These are phyloP conservation scores for Scenedesmus sp. DNA, from an alignment of 163 green algal species.

Conservation along the genomic window DNA sequence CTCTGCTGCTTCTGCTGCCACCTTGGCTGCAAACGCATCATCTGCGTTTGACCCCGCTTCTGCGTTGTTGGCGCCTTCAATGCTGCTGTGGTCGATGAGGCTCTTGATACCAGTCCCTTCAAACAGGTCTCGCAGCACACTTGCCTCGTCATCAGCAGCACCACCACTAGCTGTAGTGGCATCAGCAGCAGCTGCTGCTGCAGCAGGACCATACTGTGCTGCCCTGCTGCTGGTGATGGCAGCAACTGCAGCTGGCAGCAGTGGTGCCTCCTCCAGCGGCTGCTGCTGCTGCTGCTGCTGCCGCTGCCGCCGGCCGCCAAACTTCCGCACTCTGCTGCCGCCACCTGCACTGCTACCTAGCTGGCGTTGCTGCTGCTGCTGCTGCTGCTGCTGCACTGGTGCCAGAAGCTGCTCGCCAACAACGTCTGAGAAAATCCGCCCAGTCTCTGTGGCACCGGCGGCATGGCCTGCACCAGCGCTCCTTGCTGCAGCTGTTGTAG, in stretches of 20 bases:
- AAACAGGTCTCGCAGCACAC: constrained; percentile 83
- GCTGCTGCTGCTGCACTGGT: constrained; percentile 8
- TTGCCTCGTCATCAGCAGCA: constrained; percentile 69
- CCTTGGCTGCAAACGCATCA: constrained; percentile 77
- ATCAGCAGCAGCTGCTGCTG: constrained; percentile 22
- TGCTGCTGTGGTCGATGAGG: constrained; percentile 87
- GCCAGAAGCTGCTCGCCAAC: constrained; percentile 36
- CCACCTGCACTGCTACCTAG: not conserved
- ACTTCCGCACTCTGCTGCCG: not conserved
- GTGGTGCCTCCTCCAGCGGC: not conserved
- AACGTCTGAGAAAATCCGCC: constrained; percentile 80
- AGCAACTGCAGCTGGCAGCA: not conserved
- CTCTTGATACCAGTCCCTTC: constrained; percentile 77
- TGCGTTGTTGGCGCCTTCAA: constrained; percentile 85
- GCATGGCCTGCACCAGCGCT: constrained; percentile 30
- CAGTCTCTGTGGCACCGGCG: constrained; percentile 80
- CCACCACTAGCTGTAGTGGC: not conserved
- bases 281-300: too few species aligned
- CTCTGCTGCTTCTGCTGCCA: constrained; percentile 84
- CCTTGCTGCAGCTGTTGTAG: not conserved
- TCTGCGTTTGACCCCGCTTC: constrained; percentile 61
- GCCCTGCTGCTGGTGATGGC: not conserved
- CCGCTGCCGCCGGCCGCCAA: constrained; percentile 13
- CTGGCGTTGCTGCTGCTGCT: not conserved
- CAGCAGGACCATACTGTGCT: constrained; percentile 10